phyloP scores from a whole-genome alignment of 805 yeast genomes.

The Aciculoconidium aculeatum region DNA sequence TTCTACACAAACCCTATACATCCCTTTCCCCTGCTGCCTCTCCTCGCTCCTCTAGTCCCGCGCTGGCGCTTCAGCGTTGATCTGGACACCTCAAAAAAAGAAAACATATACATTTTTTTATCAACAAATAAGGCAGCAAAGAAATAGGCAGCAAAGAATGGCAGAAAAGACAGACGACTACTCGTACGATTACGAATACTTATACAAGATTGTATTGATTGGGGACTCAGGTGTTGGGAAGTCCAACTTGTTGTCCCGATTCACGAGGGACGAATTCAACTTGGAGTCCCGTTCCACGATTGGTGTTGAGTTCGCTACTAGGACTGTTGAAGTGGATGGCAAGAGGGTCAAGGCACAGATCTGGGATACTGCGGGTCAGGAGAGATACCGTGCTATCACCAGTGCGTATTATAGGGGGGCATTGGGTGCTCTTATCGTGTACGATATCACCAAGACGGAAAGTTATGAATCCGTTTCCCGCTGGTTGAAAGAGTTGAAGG shows the following conservation, averaged over 20 bases:
- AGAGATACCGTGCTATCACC: conserved; percentile 95
- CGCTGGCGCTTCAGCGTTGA: not conserved
- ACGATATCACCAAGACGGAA: conserved; percentile 89
- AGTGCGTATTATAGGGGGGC: conserved; percentile 98
- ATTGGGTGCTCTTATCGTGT: conserved; percentile 92
- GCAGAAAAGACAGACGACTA: conserved; percentile 40
- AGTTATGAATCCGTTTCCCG: conserved; percentile 79
- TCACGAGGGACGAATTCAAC: conserved; percentile 93
- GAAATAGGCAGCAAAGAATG: conserved; percentile 14
- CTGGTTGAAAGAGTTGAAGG: conserved; percentile 87
- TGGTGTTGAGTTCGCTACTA: conserved; percentile 97
- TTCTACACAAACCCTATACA: not conserved
- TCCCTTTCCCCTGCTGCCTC: conserved; percentile 1
- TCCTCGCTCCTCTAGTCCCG: conserved; percentile 1
- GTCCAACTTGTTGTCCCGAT: conserved; percentile 86
- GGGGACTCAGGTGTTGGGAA: conserved; percentile 98
- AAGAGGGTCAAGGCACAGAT: conserved; percentile 84
- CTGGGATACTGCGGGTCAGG: conserved; percentile 99
- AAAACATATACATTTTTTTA: too few species aligned
- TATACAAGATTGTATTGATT: conserved; percentile 91
- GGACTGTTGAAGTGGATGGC: conserved; percentile 84
- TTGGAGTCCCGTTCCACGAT: conserved; percentile 91
- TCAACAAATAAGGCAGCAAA: too few species aligned
- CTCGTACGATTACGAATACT: conserved; percentile 75
- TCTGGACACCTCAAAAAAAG: conserved; percentile 1